Conservation (phyloP, 495 filamentous ascomycete species). For the Gamarada debralockiae region DNA sequence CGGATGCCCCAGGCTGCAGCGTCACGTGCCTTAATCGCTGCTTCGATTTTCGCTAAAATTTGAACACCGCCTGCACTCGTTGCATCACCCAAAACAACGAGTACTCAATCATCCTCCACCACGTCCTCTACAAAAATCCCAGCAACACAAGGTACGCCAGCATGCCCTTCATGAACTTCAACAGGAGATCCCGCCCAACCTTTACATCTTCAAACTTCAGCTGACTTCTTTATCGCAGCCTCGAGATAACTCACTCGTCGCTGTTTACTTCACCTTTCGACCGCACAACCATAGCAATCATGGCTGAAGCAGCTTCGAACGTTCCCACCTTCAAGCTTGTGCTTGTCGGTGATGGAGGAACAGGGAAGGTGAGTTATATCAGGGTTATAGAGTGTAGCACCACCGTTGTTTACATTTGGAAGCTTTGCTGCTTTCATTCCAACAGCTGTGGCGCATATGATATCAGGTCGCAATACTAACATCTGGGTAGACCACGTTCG, state of each 20-base stretch:
- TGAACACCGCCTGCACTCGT: slow-evolving; percentile 5
- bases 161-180: neutral
- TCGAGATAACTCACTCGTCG: slow-evolving; percentile 14
- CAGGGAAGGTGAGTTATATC: slow-evolving; percentile 79
- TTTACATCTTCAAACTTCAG: neutral
- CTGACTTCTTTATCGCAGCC: slow-evolving; percentile 25
- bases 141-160: slow-evolving; percentile 3
- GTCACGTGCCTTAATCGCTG: slow-evolving; percentile 10
- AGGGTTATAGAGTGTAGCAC: slow-evolving; percentile 1
- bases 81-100: slow-evolving; percentile 20
- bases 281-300: slow-evolving; percentile 37
- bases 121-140: slow-evolving; percentile 14
- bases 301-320: slow-evolving; percentile 46
- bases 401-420: neutral
- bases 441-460: slow-evolving; percentile 14
- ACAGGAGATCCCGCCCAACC: neutral
- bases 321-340: slow-evolving; percentile 96
- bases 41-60: slow-evolving; percentile 10
- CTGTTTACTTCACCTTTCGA: slow-evolving; percentile 37
- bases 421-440: neutral
- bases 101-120: slow-evolving; percentile 19
- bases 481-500: slow-evolving; percentile 86
- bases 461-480: slow-evolving; percentile 14
- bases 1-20: neutral
- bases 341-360: slow-evolving; percentile 99